These are phyloP conservation scores for Fistulinella cinereoalba DNA, from an alignment of 1,284 basidiomycete genomes.

Conservation along the genomic window DNA sequence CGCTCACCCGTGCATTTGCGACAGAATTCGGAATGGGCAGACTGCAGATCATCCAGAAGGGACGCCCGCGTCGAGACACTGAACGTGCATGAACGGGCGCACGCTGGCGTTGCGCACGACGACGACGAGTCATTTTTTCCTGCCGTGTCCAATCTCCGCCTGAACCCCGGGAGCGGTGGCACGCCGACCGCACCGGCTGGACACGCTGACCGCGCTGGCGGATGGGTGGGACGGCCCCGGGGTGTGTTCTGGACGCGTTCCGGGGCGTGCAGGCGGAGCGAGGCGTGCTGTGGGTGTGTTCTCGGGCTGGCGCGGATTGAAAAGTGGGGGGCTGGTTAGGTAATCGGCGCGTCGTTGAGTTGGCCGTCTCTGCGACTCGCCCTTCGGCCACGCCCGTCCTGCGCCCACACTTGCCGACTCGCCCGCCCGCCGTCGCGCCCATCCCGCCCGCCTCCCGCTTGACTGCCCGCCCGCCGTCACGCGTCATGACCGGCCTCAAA, in stretches of 20 bases:
- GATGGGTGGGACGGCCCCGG: conserved; percentile 5
- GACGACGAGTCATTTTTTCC: conserved; percentile 8
- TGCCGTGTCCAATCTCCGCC: conserved; percentile 17
- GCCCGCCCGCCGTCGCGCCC: too few relatives aligned
- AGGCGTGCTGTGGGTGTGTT: too few relatives aligned
- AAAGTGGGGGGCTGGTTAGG: conserved; percentile 21
- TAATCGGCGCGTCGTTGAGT: conserved; percentile 33
- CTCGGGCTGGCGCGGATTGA: conserved; percentile 32
- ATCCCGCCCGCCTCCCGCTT: conserved; percentile 20
- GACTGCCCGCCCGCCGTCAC: neutral
- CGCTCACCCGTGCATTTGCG: too few relatives aligned
- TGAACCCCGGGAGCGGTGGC: conserved; percentile 2
- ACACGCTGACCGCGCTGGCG: conserved; percentile 14
- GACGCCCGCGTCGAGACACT: neutral
- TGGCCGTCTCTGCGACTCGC: conserved; percentile 18
- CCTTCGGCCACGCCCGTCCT: conserved; percentile 30
- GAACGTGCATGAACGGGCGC: too few relatives aligned
- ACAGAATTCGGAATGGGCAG: neutral
- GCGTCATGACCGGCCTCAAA: conserved; percentile 66
- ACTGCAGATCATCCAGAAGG: neutral
- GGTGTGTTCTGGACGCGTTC: too few relatives aligned
- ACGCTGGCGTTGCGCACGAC: too few relatives aligned
- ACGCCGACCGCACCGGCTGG: neutral
- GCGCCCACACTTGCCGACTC: conserved; percentile 4
- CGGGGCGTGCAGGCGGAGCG: too few relatives aligned